Percentiles rank a stretch among this genome's conserved stretches.
phyloP scores from a whole-genome alignment of 2,329 filamentous ascomycete species.

The Fusarium agapanthi region DNA sequence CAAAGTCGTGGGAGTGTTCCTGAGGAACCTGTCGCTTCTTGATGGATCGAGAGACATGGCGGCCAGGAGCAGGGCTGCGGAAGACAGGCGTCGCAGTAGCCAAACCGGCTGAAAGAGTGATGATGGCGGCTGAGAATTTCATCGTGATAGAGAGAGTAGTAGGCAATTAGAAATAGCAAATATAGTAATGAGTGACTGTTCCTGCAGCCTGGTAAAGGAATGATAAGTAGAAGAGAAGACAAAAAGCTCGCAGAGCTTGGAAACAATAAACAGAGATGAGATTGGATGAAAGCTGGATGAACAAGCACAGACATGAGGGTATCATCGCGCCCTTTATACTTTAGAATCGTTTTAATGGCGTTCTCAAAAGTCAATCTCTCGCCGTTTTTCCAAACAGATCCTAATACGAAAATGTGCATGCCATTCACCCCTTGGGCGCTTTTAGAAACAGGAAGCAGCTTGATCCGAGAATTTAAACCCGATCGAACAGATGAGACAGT shows the following conservation, averaged over 20 bases:
- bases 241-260: background rate
- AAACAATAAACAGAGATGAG: background rate
- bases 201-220: background rate
- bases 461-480: background rate
- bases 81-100: constrained; percentile 9
- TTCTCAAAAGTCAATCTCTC: background rate
- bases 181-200: background rate
- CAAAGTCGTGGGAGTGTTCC: constrained; percentile 11
- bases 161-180: background rate
- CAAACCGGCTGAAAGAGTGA: background rate
- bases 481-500: background rate
- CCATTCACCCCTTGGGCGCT: background rate
- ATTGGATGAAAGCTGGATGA: background rate
- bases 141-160: background rate
- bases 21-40: constrained; percentile 14
- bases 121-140: constrained; percentile 1
- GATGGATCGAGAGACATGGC: background rate
- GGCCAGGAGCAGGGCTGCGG: background rate
- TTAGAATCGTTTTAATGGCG: background rate
- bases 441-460: background rate
- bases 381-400: background rate
- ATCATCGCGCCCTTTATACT: background rate
- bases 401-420: background rate
- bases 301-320: background rate
- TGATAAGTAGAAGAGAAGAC: background rate